These are phyloP conservation scores for Massariosphaeria phaeospora DNA, from an alignment of 495 filamentous ascomycete genomes.

Conservation along the genomic window DNA sequence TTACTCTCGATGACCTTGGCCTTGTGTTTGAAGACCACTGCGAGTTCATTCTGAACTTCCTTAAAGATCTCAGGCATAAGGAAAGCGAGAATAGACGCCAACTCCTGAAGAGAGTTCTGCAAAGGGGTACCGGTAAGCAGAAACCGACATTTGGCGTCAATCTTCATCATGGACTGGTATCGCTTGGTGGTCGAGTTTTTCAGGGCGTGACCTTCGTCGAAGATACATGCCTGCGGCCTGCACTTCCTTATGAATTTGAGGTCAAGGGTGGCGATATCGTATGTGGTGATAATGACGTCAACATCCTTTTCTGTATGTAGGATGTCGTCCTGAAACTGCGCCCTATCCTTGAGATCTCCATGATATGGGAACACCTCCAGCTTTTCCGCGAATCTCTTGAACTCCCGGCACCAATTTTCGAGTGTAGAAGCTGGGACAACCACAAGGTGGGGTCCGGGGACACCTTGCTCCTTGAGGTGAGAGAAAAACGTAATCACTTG, in stretches of 20 bases:
- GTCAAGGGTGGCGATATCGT: constrained; percentile 66
- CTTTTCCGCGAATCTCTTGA: constrained; percentile 74
- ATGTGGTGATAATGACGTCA: constrained; percentile 89
- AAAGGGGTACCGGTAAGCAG: constrained; percentile 90
- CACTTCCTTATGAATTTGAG: constrained; percentile 61
- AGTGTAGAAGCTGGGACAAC: constrained; percentile 89
- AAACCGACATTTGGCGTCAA: constrained; percentile 71
- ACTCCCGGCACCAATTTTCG: constrained; percentile 93
- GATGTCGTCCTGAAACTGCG: constrained; percentile 61
- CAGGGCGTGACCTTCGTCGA: constrained; percentile 87
- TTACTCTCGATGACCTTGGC: constrained; percentile 68
- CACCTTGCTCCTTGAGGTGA: constrained; percentile 63
- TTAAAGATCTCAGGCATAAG: constrained; percentile 81
- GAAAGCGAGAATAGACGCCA: constrained; percentile 82
- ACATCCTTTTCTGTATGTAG: constrained; percentile 56
- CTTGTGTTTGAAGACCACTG: constrained; percentile 83
- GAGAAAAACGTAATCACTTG: constrained; percentile 92
- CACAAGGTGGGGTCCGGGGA: constrained; percentile 75
- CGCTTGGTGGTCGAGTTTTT: constrained; percentile 78
- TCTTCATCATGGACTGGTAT: constrained; percentile 74
- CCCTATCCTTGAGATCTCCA: constrained; percentile 57
- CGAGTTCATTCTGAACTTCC: constrained; percentile 65
- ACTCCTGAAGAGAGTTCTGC: constrained; percentile 92
- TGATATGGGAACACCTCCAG: constrained; percentile 79
- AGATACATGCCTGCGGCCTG: constrained; percentile 64